A percentile compares a stretch with the other conserved stretches of the same genome.
Conservation (phyloP, 495 filamentous ascomycete species). For the Penicillium canescens region DNA sequence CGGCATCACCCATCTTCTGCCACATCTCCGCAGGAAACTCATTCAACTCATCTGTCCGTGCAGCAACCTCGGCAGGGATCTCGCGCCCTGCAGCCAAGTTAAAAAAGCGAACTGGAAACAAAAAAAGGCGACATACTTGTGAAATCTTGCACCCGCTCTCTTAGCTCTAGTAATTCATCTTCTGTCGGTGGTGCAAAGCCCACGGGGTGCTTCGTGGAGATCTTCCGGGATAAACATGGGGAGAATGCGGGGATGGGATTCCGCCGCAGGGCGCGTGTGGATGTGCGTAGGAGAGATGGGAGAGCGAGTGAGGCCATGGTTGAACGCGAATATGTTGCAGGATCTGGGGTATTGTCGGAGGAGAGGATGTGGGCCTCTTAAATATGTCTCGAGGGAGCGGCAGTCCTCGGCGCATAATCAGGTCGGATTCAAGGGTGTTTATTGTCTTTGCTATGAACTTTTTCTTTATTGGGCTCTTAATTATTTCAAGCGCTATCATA, state of each 20-base stretch:
- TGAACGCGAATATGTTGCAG: neutral
- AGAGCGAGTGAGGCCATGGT: slow-evolving; percentile 35
- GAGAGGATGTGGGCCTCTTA: slow-evolving; percentile 10
- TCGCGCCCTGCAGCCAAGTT: slow-evolving; percentile 39
- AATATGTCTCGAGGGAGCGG: slow-evolving; percentile 14
- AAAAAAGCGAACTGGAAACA: neutral
- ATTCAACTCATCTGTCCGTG: slow-evolving; percentile 79
- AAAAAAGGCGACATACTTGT: slow-evolving; percentile 48
- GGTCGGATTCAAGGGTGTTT: neutral
- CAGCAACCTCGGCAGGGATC: slow-evolving; percentile 81
- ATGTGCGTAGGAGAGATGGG: slow-evolving; percentile 34
- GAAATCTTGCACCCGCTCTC: slow-evolving; percentile 92
- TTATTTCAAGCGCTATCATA: neutral
- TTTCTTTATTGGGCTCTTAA: neutral
- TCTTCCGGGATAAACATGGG: slow-evolving; percentile 33
- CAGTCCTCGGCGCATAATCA: slow-evolving; percentile 26
- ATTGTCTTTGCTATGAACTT: neutral
- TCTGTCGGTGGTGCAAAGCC: slow-evolving; percentile 75
- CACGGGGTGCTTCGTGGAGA: slow-evolving; percentile 78
- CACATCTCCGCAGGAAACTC: slow-evolving; percentile 91
- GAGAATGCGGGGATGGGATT: slow-evolving; percentile 33
- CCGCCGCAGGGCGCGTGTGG: slow-evolving; percentile 26
- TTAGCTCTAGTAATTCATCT: slow-evolving; percentile 78
- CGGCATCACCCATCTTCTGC: slow-evolving; percentile 88
- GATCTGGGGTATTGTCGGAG: neutral